Evolutionary conservation across 2,329 filamentous ascomycete species (phyloP).

Genomic region (Cryphonectria parasitica): DNA sequence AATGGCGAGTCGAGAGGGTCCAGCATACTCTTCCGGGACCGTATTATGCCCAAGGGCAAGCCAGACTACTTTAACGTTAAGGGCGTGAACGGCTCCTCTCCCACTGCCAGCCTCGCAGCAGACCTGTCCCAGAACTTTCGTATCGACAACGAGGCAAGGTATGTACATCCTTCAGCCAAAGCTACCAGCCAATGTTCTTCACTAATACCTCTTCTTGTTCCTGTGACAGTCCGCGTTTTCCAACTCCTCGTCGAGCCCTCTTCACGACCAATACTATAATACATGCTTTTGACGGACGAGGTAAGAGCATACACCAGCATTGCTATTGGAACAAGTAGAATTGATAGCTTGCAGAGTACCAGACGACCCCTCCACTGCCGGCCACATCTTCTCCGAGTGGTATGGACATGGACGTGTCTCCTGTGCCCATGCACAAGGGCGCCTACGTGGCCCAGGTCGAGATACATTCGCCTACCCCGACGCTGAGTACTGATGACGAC

Average conservation of each 20-base stretch:
- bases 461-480: slow-evolving; percentile 73
- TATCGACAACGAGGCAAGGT: slow-evolving; percentile 85
- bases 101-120: slow-evolving; percentile 85
- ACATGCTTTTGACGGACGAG: slow-evolving; percentile 57
- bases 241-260: slow-evolving; percentile 81
- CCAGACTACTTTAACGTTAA: slow-evolving; percentile 84
- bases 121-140: slow-evolving; percentile 97
- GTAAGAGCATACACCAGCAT: slow-evolving; percentile 50
- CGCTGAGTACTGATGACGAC: slow-evolving; percentile 48
- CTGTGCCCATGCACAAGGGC: slow-evolving; percentile 79
- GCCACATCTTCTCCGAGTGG: slow-evolving; percentile 82
- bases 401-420: slow-evolving; percentile 85
- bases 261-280: slow-evolving; percentile 77
- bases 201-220: slow-evolving; percentile 31
- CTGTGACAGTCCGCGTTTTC: slow-evolving; percentile 71
- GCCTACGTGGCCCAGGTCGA: slow-evolving; percentile 69
- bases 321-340: slow-evolving; percentile 18
- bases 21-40: slow-evolving; percentile 79
- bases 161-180: slow-evolving; percentile 40
- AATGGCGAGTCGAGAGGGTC: slow-evolving; percentile 62
- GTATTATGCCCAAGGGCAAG: slow-evolving; percentile 57
- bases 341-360: slow-evolving; percentile 59
- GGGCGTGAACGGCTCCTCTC: slow-evolving; percentile 81
- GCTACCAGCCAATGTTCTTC: neutral
- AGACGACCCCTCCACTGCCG: slow-evolving; percentile 82